Evolutionary conservation across 78 protist species (phyloP), one percentile per base, ranked within the genome.

Genomic region (Dictyostelium brefeldianum): DNA sequence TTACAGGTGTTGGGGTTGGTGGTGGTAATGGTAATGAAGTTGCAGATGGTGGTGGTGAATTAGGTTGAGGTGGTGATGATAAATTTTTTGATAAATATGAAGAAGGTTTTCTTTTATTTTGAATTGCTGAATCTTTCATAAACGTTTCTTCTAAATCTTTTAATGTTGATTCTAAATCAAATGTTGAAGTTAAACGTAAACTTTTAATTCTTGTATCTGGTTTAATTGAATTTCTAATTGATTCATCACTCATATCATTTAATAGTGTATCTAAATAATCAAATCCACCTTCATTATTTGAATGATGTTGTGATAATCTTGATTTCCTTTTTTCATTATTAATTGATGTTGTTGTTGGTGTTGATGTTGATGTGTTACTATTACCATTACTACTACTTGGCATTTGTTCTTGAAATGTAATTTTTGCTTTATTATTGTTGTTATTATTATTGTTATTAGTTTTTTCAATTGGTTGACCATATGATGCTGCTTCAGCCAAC

Each of bases 131-230:
- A n/a, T 74, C 71, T 62, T 78, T 71, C 22, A 59, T 59, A 43
- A 87, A 87, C 9, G 93, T 57, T 36, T 78, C 83, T 65, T 87
- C 93, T 20, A 87, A 51, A 25, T 87, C 93, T 78, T 71, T 87
- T n/a, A 87, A 56, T 41, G 93, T 87, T 10, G 85, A 53, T 51
- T 87, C 93, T 6, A 87, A 36, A 77, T 87, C 93, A 74, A 70
- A 87, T 0, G 83, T 74, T 29, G 93, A 77, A 1, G 93, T 87
- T 17, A 87, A 48, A 46, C 93, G 47, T 36, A 87, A 22, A 36
- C 69, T 25, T 25, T 87, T 87, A 12, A 87, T 77, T 62, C 93
- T 80, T 4, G 93, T 22, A 87, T 87, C 93, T 5, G 80, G n/a
- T 51, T 77, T 77, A 20, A 70, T 36, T 43, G 83, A 50, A 65